Base-by-base conservation (phyloP, 2,329 filamentous ascomycete species). In the Herpotrichia juniperi region DNA sequence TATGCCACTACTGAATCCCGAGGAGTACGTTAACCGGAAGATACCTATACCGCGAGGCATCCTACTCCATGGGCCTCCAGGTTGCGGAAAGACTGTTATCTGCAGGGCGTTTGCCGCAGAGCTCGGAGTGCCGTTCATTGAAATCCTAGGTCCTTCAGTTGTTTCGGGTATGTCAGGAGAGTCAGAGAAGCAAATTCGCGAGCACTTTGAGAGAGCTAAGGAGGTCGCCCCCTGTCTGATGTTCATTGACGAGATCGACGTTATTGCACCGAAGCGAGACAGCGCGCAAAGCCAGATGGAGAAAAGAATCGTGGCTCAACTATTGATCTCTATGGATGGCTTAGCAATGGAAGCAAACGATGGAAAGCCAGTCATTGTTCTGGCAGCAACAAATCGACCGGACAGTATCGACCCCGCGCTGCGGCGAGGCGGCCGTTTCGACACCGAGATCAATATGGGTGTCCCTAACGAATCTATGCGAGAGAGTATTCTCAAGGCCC, bases 221-320 rank as follows among this genome's bases (percentile, higher is more conserved):
- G 83, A 85, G 49, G 82, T 93, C 31, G 93, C 93, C 0, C 94
- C 94, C 0, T 96, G 91, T 65, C 80, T 99, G 4, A 82, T 99
- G 4, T 96, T 97, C 66, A 89, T 97, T 51, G 92, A 96, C 61
- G 89, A 96, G 62, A 90, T 97, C 46, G 93, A 99, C 72, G 88
- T 89, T 3, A 94, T 97, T 63, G 90, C 92, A 44, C 90, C 90
- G 0, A 96, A 96, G 71, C 82, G 89, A 50, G 91, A 96, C 57
- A 90, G 85, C 48, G 86, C 89, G 1, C 89, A 94, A 65, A 87
- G 89, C 65, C 91, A 96, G 59, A 93, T 96, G 85, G 92, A 96
- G 69, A 90, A 91, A 67, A 81, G 92, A 47, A 94, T 96, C 56
- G 88, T 96, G 11, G 85, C 87, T 1, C 90, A 96, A 67, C 85